A percentile compares a stretch with the other conserved stretches of the same genome.
phyloP scores from a whole-genome alignment of 306 rosid species.

The Elaeagnus macrophylla region DNA sequence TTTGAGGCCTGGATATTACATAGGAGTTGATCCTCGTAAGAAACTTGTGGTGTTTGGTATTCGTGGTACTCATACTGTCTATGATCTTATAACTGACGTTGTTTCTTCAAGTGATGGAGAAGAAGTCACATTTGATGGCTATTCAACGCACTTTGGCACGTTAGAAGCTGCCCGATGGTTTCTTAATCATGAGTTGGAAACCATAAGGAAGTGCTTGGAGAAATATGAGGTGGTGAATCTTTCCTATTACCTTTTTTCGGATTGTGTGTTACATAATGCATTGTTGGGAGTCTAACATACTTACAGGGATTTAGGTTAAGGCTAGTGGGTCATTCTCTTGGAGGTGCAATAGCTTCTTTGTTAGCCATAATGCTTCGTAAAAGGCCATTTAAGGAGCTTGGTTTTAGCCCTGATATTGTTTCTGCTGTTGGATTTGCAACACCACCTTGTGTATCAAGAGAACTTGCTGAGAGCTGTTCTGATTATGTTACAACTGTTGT shows the following conservation, averaged over 20 bases:
- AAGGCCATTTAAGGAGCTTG: constrained; percentile 71
- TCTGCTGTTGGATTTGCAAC: constrained; percentile 77
- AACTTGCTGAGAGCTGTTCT: constrained; percentile 81
- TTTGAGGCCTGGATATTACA: constrained; percentile 90
- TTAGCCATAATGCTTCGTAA: constrained; percentile 77
- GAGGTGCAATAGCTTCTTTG: constrained; percentile 88
- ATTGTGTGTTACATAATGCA: constrained; percentile 1
- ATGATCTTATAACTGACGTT: constrained; percentile 83
- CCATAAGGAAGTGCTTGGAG: constrained; percentile 53
- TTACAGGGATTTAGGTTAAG: constrained; percentile 90
- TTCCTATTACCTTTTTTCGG: constrained; percentile 7
- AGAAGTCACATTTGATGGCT: constrained; percentile 80
- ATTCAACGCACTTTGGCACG: constrained; percentile 88
- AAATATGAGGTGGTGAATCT: constrained; percentile 59
- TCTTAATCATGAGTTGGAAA: constrained; percentile 64
- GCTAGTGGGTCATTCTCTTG: constrained; percentile 96
- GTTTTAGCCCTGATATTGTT: constrained; percentile 80
- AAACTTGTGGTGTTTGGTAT: constrained; percentile 78
- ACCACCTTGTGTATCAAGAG: constrained; percentile 84
- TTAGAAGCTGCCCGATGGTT: constrained; percentile 95
- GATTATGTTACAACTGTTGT: constrained; percentile 72
- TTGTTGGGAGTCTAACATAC: constrained; percentile 38
- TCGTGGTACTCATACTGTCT: constrained; percentile 82
- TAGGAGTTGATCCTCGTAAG: constrained; percentile 66
- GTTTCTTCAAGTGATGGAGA: constrained; percentile 59